These are phyloP conservation scores for Stygiomarasmius scandens DNA, from an alignment of 1,284 basidiomycete genomes.

Conservation along the genomic window DNA sequence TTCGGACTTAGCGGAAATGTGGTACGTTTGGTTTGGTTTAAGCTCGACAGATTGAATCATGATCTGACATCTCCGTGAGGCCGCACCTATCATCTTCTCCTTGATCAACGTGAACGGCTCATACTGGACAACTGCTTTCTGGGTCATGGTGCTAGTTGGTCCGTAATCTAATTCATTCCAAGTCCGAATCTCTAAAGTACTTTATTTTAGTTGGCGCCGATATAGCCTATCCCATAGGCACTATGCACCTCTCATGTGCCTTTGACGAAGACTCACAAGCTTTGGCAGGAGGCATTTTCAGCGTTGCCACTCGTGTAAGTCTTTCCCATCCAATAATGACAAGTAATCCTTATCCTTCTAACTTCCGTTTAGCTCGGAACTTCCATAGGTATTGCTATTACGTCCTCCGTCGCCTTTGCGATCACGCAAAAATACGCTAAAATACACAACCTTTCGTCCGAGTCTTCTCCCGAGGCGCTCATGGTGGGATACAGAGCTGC, in stretches of 20 bases:
- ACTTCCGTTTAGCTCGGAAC: conserved; percentile 32
- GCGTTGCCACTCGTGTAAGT: conserved; percentile 36
- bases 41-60: background rate
- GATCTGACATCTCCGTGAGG: conserved; percentile 18
- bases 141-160: conserved; percentile 29
- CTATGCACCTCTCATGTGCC: conserved; percentile 31
- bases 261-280: conserved; percentile 39
- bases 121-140: conserved; percentile 37
- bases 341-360: background rate
- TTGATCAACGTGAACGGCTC: conserved; percentile 31
- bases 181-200: background rate
- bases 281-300: conserved; percentile 39
- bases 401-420: conserved; percentile 32
- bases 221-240: conserved; percentile 38
- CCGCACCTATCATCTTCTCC: conserved; percentile 33
- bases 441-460: conserved; percentile 22
- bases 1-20: conserved; percentile 28
- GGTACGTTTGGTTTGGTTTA: conserved; percentile 22
- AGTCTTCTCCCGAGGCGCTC: conserved; percentile 30
- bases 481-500: conserved; percentile 37
- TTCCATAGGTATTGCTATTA: conserved; percentile 36
- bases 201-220: conserved; percentile 25
- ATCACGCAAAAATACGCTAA: conserved; percentile 28
- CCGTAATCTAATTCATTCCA: background rate
- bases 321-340: background rate